A percentile compares a stretch with the other conserved stretches of the same genome.
Evolutionary conservation across 2,329 filamentous ascomycete species (phyloP).

Genomic region (Thermomyces lanuginosus): DNA sequence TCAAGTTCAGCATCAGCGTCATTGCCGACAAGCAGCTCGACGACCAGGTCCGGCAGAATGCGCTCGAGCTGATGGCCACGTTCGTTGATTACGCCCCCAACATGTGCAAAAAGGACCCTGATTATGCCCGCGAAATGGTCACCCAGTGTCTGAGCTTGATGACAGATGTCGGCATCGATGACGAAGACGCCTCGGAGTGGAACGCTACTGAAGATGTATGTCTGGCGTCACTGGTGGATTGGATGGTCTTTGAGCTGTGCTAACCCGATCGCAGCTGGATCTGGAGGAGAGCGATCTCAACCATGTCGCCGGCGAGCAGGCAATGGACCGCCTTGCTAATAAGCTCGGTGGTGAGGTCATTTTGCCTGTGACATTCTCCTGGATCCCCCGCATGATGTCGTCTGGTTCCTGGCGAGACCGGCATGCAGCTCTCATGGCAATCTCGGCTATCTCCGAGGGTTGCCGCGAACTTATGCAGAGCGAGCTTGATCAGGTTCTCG

Average conservation of each 20-base stretch:
- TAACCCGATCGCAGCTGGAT: slow-evolving; percentile 47
- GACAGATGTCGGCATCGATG: slow-evolving; percentile 89
- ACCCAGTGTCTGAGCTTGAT: slow-evolving; percentile 95
- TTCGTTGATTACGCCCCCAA: slow-evolving; percentile 89
- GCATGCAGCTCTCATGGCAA: slow-evolving; percentile 94
- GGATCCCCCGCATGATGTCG: slow-evolving; percentile 95
- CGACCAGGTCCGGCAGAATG: slow-evolving; percentile 82
- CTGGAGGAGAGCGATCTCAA: slow-evolving; percentile 93
- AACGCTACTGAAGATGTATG: slow-evolving; percentile 75
- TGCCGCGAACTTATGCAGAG: slow-evolving; percentile 91
- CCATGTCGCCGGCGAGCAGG: slow-evolving; percentile 93
- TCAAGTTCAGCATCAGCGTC: slow-evolving; percentile 82
- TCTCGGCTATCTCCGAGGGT: slow-evolving; percentile 94
- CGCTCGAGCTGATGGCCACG: slow-evolving; percentile 90
- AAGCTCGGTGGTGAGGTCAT: slow-evolving; percentile 92
- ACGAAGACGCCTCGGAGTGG: slow-evolving; percentile 92
- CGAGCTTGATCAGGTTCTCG: slow-evolving; percentile 83
- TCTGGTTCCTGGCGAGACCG: slow-evolving; percentile 88
- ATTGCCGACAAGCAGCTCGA: slow-evolving; percentile 91
- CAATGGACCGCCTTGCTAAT: slow-evolving; percentile 94
- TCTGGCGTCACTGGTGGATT: slow-evolving; percentile 9
- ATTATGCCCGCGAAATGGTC: slow-evolving; percentile 90
- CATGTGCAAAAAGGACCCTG: slow-evolving; percentile 88
- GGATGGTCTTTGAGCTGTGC: slow-evolving; percentile 9
- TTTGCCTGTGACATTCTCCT: slow-evolving; percentile 82